These are phyloP conservation scores for Wickerhamiella allomyrinae DNA, from an alignment of 805 yeast species.

Conservation along the genomic window DNA sequence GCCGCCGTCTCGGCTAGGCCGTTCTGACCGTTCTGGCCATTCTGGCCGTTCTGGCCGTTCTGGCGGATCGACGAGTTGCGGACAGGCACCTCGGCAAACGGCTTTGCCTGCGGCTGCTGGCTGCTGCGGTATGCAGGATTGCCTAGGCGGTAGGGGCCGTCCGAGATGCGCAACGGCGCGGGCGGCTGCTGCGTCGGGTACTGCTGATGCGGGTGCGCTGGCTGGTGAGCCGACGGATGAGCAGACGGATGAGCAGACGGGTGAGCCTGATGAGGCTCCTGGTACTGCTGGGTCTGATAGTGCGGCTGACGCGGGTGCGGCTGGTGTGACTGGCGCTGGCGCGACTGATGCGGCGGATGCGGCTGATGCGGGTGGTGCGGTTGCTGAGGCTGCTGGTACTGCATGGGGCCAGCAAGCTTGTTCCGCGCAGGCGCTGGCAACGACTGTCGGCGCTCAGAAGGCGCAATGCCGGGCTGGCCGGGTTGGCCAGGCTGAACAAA, in stretches of 20 bases:
- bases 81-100: slow-evolving; percentile 5
- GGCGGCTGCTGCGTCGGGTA: slow-evolving; percentile 3
- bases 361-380: not conserved
- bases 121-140: too few species aligned
- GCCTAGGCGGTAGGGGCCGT: too few species aligned
- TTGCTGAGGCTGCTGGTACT: not conserved
- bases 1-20: not conserved
- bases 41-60: too few species aligned
- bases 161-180: too few species aligned
- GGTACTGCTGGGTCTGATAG: not conserved
- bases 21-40: not conserved
- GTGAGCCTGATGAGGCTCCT: slow-evolving; percentile 1
- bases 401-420: too few species aligned
- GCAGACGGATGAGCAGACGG: not conserved
- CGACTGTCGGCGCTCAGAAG: too few species aligned
- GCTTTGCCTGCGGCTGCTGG: slow-evolving; percentile 10
- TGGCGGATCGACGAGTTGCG: not conserved
- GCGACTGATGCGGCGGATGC: not conserved
- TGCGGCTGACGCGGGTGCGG: not conserved
- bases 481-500: too few species aligned
- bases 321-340: slow-evolving; percentile 1
- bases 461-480: too few species aligned
- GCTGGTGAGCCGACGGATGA: slow-evolving; percentile 1
- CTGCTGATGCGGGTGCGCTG: not conserved
- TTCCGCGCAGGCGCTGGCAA: too few species aligned